Base-by-base conservation (phyloP, 1,284 basidiomycete genomes). In the Cutaneotrichosporon dermatis region DNA sequence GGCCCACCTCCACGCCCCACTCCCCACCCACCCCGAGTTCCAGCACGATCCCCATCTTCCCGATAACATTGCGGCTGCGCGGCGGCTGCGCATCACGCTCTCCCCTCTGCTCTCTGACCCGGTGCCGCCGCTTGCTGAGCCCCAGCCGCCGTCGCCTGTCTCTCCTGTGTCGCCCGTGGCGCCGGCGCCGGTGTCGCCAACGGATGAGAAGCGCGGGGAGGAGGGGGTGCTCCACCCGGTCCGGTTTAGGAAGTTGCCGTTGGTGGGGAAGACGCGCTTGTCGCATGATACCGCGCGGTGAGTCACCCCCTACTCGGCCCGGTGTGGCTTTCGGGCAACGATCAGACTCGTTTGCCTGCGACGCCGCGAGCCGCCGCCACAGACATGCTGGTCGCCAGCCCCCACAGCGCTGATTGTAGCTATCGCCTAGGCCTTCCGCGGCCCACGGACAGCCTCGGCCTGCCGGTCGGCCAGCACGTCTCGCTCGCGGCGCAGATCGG, bases 391-490 rank as follows among this genome's bases (percentile, higher is more conserved):
- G 25, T 3, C 25, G 25, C 25, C 25, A 25, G 25, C 25, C 2
- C 25, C 25, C 1, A 15, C 5, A 36, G 34, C 12, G 35, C 51
- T 57, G 50, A 57, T 35, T 6, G 1, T 39, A 94, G 91, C 67
- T 98, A 98, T 82, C 92, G 92, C 64, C 96, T 97, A 77, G 85
- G 82, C 46, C 84, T 99, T 12, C 89, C 90, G 34, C 81, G 83
- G 62, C 69, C 82, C 1, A 83, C 86, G 50, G 87, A 89, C 77
- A 82, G 88, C 56, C 87, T 99, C 12, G 94, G 94, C 60, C 86
- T 99, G 6, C 95, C 96, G 54, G 88, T 94, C 70, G 96, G 95
- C 59, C 93, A 97, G 80, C 95, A 99, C 82, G 91, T 99, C 70
- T 89, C 90, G 54, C 83, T 99, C 51, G 85, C 87, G 54, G 94